Base-by-base conservation (phyloP, 495 filamentous ascomycete species). In the Hyphodiscus hymeniophilus region DNA sequence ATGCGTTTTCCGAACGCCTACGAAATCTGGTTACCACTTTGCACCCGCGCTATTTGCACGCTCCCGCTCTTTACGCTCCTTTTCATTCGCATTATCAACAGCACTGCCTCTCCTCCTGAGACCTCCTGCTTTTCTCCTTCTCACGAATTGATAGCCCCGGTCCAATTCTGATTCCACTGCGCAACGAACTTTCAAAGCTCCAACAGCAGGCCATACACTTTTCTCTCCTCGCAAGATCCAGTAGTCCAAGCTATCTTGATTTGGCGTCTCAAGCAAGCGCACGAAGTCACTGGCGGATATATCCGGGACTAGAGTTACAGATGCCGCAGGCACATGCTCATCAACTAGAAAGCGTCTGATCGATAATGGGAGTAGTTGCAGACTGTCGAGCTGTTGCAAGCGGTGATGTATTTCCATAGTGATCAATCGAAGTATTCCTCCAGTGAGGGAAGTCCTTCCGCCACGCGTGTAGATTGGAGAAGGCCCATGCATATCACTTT, bases 201-300 rank as follows among this genome's bases (percentile, higher is more conserved):
- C 79, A 36, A 94, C 76, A n/a, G 88, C 87, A 3, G 91, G 91
- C 91, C 91, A 97, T 0, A 94, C 87, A 45, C 85, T 87, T 32
- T 84, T 64, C 66, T 96, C 90, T 7, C 91, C 91, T 34, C 84
- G 72, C 16, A 81, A 60, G 48, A 91, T 88, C 91, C 91, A 96
- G 51, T 90, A 83, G 21, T 88, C 80, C 10, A 96, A 66, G 18
- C 79, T 78, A 45, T 82, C 76, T 41, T 76, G 71, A 15, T 81
- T 90, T 3, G 91, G 91, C 22, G 80, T 85, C 55, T 92, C 85
- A 26, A 95, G 73, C 34, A 97, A 66, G 24, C 80, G 77, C 3
- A 80, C 59, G 50, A 95, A 84, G 57, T 95, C 91, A 3, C 64
- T 58, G 1, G 79, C 62, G 8, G 74, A 77, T 4, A 97, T 70